These are phyloP conservation scores for Rhytidiadelphus loreus DNA, from an alignment of 225 moss, liverwort and hornwort species.

Conservation along the genomic window DNA sequence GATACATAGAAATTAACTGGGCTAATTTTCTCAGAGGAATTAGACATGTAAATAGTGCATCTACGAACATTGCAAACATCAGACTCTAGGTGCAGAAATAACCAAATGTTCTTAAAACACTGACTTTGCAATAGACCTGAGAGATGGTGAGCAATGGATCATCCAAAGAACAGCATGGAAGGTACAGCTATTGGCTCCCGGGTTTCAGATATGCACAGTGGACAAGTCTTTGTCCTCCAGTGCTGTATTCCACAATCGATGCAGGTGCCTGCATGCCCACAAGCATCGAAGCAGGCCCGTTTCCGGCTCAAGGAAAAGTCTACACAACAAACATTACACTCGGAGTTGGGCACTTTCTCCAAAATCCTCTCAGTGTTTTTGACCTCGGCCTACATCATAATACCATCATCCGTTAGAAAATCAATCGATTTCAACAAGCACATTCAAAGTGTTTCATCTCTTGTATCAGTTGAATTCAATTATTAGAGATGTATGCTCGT, in stretches of 20 bases:
- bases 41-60: neutral
- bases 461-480: neutral
- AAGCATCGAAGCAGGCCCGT: neutral
- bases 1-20: neutral
- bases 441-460: neutral
- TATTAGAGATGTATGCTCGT: too few species aligned
- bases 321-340: neutral
- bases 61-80: neutral
- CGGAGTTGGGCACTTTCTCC: neutral
- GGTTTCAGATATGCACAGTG: neutral
- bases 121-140: neutral
- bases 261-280: neutral
- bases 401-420: neutral
- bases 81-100: neutral
- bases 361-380: neutral
- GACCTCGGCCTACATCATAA: neutral
- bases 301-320: neutral
- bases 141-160: neutral
- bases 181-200: neutral
- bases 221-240: neutral
- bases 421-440: neutral
- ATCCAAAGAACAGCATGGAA: neutral
- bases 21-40: neutral
- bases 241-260: neutral
- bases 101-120: too few species aligned